Evolutionary conservation across 2,329 filamentous ascomycete species (phyloP), one percentile per base, ranked within the genome.

Genomic region (Monosporascus ibericus): DNA sequence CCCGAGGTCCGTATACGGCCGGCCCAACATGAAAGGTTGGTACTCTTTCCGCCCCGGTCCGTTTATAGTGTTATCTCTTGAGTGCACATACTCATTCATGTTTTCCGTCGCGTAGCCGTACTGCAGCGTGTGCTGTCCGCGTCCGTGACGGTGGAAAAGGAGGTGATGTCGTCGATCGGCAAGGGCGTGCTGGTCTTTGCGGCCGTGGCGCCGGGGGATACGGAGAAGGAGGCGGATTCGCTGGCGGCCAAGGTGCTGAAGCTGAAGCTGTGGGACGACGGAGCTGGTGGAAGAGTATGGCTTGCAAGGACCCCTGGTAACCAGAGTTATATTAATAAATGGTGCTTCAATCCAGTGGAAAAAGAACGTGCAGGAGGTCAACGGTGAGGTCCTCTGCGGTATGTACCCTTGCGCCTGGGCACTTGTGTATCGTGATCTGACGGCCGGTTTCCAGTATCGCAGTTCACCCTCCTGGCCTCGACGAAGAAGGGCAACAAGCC

Each of bases 401-500:
- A 78, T 56, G 80, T 64, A 46, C n/a, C 14, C 24, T 1, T 24
- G 14, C 20, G 9, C 52, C 36, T 14, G 9, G 18, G 8, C n/a
- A 44, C n/a, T 6, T 15, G 6, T 25, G 14, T 15, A 44, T 11
- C 3, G n/a, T 5, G 14, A 17, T 44, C 40, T 22, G 14, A 18
- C 40, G 22, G 7, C 20, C 17, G 14, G 11, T 18, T 25, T 8
- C 37, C 65, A 95, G 92, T 99, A 46, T 97, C 94, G 15, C 94
- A 99, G 72, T 99, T 99, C 67, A 99, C 94, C 2, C 81, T 99
- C 9, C 80, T 95, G 48, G 95, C 91, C 47, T 88, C 86, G 46
- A 92, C 92, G n/a, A 95, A 92, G 67, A 97, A 97, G 71, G 92
- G 92, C 57, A 92, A 85, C 66, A 97, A 95, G 70, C 95, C 94